Conservation (phyloP, 306 rosid species). For the Lathyrus aphaca region DNA sequence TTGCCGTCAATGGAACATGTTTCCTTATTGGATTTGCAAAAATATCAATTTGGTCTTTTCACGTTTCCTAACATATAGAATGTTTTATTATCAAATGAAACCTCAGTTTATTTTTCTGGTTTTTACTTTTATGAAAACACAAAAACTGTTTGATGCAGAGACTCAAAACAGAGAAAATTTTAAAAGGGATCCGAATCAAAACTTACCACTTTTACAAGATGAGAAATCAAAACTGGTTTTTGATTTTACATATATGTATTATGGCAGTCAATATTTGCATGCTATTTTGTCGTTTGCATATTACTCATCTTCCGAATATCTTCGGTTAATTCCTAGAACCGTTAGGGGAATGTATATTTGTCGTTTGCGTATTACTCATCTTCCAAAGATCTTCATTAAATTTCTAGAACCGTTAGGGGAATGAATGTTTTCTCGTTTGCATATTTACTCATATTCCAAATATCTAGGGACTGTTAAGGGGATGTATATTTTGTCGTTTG, state of each 20-base stretch:
- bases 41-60: constrained; percentile 1
- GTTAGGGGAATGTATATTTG: constrained; percentile 1
- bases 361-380: not conserved
- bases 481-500: not conserved
- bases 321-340: constrained; percentile 10
- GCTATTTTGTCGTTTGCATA: constrained; percentile 23
- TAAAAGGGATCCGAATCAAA: not conserved
- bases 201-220: not conserved
- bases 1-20: not conserved
- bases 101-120: not conserved
- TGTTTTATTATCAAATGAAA: not conserved
- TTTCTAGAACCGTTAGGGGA: not conserved
- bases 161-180: not conserved
- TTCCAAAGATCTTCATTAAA: constrained; percentile 2
- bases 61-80: not conserved
- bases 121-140: not conserved
- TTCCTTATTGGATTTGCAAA: not conserved
- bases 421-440: not conserved
- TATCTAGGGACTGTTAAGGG: constrained; percentile 1
- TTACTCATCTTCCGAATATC: not conserved
- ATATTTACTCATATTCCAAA: too few relatives aligned
- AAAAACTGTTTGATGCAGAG: not conserved
- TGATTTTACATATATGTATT: constrained; percentile 5
- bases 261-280: not conserved
- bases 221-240: not conserved